Percentiles rank a stretch among this genome's conserved stretches.
Evolutionary conservation across 768 basidiomycete species (phyloP).

Genomic region (Leucosporidium yakuticum): DNA sequence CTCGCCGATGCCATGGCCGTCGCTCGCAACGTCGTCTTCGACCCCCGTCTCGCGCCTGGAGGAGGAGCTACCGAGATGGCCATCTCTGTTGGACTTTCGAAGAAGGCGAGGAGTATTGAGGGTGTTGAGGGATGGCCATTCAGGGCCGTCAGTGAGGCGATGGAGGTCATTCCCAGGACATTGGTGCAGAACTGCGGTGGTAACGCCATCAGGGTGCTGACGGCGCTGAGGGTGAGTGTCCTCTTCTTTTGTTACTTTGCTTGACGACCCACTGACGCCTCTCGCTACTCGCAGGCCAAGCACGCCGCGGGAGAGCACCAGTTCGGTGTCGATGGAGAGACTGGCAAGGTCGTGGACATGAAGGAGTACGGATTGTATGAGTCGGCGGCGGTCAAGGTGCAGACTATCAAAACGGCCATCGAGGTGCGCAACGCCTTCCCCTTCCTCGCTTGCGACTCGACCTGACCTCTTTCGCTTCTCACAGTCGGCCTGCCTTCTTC

Average conservation of each 20-base stretch:
- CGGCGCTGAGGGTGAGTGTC: slow-evolving; percentile 73
- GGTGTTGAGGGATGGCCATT: slow-evolving; percentile 90
- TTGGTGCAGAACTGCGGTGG: slow-evolving; percentile 92
- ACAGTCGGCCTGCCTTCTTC: slow-evolving; percentile 32
- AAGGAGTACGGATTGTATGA: slow-evolving; percentile 88
- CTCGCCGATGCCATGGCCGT: slow-evolving; percentile 96
- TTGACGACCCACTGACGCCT: neutral
- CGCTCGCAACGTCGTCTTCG: slow-evolving; percentile 93
- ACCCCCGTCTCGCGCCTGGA: slow-evolving; percentile 86
- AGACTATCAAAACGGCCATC: slow-evolving; percentile 94
- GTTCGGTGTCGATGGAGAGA: slow-evolving; percentile 94
- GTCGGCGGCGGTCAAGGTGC: slow-evolving; percentile 95
- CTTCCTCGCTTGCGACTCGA: neutral
- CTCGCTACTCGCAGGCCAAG: slow-evolving; percentile 62
- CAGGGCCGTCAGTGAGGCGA: slow-evolving; percentile 85
- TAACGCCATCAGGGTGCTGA: slow-evolving; percentile 86
- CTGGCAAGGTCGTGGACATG: slow-evolving; percentile 94
- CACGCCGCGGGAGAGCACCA: slow-evolving; percentile 84
- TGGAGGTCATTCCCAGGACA: slow-evolving; percentile 95
- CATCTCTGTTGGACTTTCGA: slow-evolving; percentile 70
- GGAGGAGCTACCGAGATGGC: slow-evolving; percentile 99
- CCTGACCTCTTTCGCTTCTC: neutral
- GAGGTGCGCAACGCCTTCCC: slow-evolving; percentile 48
- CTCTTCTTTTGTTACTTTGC: neutral
- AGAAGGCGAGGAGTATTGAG: slow-evolving; percentile 68